phyloP scores from a whole-genome alignment of 2,329 filamentous ascomycete genomes.

The Colletotrichum musae region DNA sequence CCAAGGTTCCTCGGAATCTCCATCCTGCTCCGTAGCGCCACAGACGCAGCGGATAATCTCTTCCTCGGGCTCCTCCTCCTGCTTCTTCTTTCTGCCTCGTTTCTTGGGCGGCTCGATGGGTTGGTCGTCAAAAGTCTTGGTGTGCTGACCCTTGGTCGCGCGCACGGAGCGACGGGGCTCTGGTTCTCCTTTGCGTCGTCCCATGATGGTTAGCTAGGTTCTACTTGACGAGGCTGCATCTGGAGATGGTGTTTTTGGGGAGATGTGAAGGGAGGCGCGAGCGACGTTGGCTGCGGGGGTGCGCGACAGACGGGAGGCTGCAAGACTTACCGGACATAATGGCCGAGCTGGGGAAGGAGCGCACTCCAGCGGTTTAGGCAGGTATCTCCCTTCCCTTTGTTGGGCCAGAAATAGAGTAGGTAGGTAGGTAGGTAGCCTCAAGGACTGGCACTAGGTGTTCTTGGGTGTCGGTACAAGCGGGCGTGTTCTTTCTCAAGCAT shows the following conservation, averaged over 20 bases:
- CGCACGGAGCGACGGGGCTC: conserved; percentile 95
- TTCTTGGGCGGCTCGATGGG: conserved; percentile 67
- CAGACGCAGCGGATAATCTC: conserved; percentile 95
- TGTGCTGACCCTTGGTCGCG: conserved; percentile 96
- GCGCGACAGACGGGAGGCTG: conserved; percentile 18
- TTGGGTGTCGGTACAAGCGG: conserved; percentile 25
- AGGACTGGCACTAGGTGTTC: conserved; percentile 11
- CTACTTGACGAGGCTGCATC: background rate
- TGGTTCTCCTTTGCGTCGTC: conserved; percentile 58
- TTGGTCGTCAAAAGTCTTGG: conserved; percentile 85
- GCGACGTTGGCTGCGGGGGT: conserved; percentile 16
- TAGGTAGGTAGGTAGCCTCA: conserved; percentile 12
- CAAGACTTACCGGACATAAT: conserved; percentile 41
- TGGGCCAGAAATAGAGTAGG: conserved; percentile 2
- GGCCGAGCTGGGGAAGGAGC: conserved; percentile 8
- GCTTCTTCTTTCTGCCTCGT: conserved; percentile 72
- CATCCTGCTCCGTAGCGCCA: conserved; percentile 87
- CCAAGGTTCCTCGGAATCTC: conserved; percentile 91
- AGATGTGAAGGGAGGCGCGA: conserved; percentile 2
- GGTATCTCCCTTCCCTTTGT: conserved; percentile 25
- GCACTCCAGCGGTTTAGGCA: conserved; percentile 5
- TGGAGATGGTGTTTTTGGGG: background rate
- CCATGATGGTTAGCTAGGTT: conserved; percentile 23
- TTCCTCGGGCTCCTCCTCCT: conserved; percentile 71
- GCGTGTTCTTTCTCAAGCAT: conserved; percentile 37